These are phyloP conservation scores for Pezicula neosporulosa DNA, from an alignment of 2,329 filamentous ascomycete genomes.

Conservation along the genomic window DNA sequence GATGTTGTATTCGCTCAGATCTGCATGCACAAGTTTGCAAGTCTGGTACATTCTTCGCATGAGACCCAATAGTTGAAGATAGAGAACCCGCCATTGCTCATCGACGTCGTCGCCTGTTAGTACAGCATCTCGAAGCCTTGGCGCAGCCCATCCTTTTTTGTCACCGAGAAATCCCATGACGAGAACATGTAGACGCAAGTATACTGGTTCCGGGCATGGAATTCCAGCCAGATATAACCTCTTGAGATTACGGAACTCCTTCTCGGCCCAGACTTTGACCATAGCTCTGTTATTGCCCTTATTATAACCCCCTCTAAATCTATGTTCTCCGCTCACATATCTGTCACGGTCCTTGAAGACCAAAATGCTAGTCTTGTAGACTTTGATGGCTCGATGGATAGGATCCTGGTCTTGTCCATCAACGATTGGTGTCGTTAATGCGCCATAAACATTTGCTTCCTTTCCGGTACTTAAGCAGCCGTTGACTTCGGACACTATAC, in stretches of 20 bases:
- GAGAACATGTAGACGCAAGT: conserved; percentile 88
- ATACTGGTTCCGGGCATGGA: conserved; percentile 84
- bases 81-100: conserved; percentile 72
- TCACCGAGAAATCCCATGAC: conserved; percentile 94
- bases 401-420: conserved; percentile 48
- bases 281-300: conserved; percentile 94
- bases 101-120: conserved; percentile 66
- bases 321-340: conserved; percentile 91
- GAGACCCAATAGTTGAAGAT: conserved; percentile 78
- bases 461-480: conserved; percentile 96
- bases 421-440: conserved; percentile 58
- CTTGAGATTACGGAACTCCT: conserved; percentile 92
- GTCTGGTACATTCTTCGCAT: conserved; percentile 94
- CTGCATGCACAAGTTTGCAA: conserved; percentile 89
- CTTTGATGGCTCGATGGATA: conserved; percentile 86
- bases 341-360: conserved; percentile 97
- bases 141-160: conserved; percentile 81
- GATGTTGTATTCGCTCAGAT: conserved; percentile 97
- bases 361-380: conserved; percentile 97
- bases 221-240: conserved; percentile 82
- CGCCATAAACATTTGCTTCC: conserved; percentile 97
- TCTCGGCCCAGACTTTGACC: conserved; percentile 98
- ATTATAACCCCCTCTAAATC: conserved; percentile 87
- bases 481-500: conserved; percentile 85
- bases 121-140: conserved; percentile 81